A percentile compares a stretch with the other conserved stretches of the same genome.
Evolutionary conservation across 148 eudicot species (phyloP).

Genomic region (Diospyros kaki): DNA sequence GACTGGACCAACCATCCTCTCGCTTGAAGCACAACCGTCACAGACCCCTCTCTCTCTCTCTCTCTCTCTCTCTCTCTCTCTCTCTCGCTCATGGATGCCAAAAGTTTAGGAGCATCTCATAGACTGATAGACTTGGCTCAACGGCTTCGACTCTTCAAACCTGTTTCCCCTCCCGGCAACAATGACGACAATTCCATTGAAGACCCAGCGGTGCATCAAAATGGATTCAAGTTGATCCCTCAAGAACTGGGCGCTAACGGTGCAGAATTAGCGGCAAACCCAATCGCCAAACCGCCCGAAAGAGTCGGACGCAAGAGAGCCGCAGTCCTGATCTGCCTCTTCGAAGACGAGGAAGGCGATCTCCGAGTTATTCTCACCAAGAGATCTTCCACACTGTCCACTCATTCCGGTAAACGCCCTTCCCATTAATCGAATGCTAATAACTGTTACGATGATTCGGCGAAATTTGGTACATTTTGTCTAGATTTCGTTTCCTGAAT

Average conservation of each 20-base stretch:
- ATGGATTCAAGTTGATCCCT: conserved; percentile 35
- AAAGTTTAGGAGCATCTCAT: conserved; percentile 19
- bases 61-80: conserved; percentile 10
- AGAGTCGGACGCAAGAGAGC: conserved; percentile 43
- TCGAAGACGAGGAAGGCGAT: conserved; percentile 56
- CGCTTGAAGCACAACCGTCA: neutral
- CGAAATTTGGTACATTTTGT: too few species aligned
- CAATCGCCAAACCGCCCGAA: conserved; percentile 23
- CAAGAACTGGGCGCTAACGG: conserved; percentile 34
- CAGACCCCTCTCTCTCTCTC: conserved; percentile 10
- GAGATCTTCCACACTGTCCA: conserved; percentile 66
- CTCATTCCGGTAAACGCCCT: conserved; percentile 53
- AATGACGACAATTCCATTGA: conserved; percentile 9
- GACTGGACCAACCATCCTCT: neutral
- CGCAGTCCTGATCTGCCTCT: conserved; percentile 66
- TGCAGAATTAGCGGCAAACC: conserved; percentile 34
- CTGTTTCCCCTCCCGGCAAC: conserved; percentile 15
- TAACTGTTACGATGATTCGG: neutral
- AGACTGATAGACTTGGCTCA: conserved; percentile 44
- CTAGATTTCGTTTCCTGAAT: too few species aligned
- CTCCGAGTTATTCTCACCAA: conserved; percentile 80
- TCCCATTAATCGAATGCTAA: neutral
- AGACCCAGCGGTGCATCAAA: conserved; percentile 20
- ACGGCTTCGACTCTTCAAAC: conserved; percentile 45
- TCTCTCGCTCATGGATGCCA: conserved; percentile 27